Evolutionary conservation across 2,329 filamentous ascomycete genomes (phyloP).

Genomic region (Corniculantispora saksenae): DNA sequence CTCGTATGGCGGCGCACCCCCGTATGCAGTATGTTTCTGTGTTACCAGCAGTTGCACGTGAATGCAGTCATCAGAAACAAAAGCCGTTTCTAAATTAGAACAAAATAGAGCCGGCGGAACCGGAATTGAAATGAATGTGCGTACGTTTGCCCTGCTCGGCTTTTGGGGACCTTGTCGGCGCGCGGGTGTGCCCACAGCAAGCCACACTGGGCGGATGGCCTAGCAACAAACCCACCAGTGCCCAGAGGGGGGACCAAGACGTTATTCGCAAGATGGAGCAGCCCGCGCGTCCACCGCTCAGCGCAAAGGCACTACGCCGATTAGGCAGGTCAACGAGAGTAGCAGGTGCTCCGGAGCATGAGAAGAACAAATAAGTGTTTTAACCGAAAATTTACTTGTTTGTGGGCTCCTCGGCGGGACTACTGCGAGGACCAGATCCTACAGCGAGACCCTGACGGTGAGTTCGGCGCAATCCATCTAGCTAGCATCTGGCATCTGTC

Average conservation of each 20-base stretch:
- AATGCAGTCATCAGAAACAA: too few species aligned
- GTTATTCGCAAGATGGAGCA: conserved; percentile 12
- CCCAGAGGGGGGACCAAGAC: neutral
- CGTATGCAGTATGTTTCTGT: too few species aligned
- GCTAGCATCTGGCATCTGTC: neutral
- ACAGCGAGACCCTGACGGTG: neutral
- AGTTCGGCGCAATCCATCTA: neutral
- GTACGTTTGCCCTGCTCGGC: too few species aligned
- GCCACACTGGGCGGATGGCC: neutral
- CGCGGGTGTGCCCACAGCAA: neutral
- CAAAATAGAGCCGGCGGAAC: neutral
- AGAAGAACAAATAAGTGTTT: too few species aligned
- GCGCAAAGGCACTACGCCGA: neutral
- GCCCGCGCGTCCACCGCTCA: neutral
- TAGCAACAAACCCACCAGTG: neutral
- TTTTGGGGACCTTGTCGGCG: too few species aligned
- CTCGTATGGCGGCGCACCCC: too few species aligned
- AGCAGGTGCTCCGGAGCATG: neutral
- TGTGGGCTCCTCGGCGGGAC: neutral
- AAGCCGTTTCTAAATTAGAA: too few species aligned
- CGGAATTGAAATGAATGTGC: neutral
- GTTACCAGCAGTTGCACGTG: too few species aligned
- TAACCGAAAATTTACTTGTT: too few species aligned
- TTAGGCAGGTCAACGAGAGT: conserved; percentile 2
- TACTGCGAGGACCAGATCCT: neutral